Conservation (phyloP, 176 grass and related monocot species). For the Cocos nucifera region DNA sequence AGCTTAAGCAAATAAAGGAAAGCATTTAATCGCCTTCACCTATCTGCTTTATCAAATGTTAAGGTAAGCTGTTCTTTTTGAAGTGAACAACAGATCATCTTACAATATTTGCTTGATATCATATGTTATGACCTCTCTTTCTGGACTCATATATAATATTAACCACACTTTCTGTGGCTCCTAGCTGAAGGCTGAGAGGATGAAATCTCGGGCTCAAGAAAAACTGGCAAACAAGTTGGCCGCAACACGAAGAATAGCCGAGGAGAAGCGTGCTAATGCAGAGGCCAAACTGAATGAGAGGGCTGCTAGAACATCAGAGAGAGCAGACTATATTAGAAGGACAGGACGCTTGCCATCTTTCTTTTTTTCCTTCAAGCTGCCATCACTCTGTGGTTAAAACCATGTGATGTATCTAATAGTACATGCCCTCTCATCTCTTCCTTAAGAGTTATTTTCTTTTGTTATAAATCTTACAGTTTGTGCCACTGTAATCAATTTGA, state of each 20-base stretch:
- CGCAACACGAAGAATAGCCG: conserved; percentile 37
- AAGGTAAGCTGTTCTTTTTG: too few species aligned
- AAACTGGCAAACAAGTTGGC: conserved; percentile 56
- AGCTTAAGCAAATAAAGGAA: too few species aligned
- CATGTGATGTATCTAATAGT: too few species aligned
- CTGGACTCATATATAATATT: not conserved
- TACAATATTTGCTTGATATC: too few species aligned
- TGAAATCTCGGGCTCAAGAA: conserved; percentile 73
- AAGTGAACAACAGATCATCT: too few species aligned
- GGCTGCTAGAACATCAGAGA: conserved; percentile 54
- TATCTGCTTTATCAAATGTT: too few species aligned
- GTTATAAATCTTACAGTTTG: too few species aligned
- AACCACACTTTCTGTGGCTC: not conserved
- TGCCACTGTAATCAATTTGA: too few species aligned
- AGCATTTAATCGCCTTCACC: too few species aligned
- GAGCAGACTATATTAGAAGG: conserved; percentile 72
- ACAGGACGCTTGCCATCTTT: conserved; percentile 73
- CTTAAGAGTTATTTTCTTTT: too few species aligned
- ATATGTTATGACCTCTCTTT: not conserved
- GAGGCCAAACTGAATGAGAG: conserved; percentile 64
- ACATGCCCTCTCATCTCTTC: too few species aligned
- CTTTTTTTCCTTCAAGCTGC: conserved; percentile 72
- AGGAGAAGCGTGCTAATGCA: conserved; percentile 61
- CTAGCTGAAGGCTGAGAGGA: conserved; percentile 75
- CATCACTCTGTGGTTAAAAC: conserved; percentile 60